Conservation (phyloP, 2,329 filamentous ascomycete species). For the Fusarium neocosmosporiellum region DNA sequence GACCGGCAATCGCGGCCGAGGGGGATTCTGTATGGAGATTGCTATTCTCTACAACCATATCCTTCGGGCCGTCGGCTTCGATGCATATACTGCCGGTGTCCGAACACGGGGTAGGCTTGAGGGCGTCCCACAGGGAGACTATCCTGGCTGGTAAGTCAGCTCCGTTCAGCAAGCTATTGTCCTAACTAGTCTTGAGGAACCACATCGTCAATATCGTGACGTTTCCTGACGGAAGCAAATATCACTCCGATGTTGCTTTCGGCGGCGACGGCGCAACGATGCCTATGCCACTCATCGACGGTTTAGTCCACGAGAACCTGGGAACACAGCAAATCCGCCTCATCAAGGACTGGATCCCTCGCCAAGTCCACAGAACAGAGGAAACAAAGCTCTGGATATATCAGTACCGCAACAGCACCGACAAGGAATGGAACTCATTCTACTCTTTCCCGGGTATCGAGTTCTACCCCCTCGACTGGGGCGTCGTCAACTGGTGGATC, state of each 20-base stretch:
- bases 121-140: conserved; percentile 55
- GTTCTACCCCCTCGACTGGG: conserved; percentile 64
- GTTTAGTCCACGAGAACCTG: conserved; percentile 57
- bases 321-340: conserved; percentile 67
- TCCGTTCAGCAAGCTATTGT: not conserved
- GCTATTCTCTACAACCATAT: conserved; percentile 66
- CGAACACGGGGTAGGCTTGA: conserved; percentile 56
- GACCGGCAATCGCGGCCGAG: conserved; percentile 52
- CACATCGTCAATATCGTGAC: conserved; percentile 73
- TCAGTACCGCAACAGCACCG: conserved; percentile 62
- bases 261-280: conserved; percentile 70
- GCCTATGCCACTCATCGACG: conserved; percentile 64
- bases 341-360: conserved; percentile 58
- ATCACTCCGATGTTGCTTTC: conserved; percentile 72
- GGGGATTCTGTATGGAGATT: conserved; percentile 72
- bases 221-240: conserved; percentile 59
- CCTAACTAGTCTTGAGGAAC: conserved; percentile 44
- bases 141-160: conserved; percentile 57
- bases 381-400: conserved; percentile 71
- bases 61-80: conserved; percentile 61
- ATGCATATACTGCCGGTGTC: conserved; percentile 67
- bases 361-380: conserved; percentile 48
- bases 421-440: conserved; percentile 66
- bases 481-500: conserved; percentile 68
- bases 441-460: conserved; percentile 76